Evolutionary conservation across 768 basidiomycete genomes (phyloP).

Genomic region (Panellus pusillus): DNA sequence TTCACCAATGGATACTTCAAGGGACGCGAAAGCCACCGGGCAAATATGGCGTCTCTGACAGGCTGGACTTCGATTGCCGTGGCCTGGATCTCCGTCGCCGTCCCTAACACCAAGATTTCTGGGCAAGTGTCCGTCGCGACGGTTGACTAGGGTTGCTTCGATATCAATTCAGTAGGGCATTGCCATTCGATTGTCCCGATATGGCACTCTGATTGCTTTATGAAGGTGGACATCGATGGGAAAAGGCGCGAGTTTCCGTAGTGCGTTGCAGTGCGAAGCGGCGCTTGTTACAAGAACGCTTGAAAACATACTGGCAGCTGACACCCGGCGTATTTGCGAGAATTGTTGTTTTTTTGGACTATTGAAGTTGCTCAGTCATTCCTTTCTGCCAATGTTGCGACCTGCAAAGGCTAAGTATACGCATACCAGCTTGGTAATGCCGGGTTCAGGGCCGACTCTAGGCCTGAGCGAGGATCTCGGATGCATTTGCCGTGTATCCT

Average conservation of each 20-base stretch:
- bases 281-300: not conserved
- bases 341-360: too few species aligned
- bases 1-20: too few species aligned
- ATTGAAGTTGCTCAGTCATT: too few species aligned
- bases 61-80: constrained; percentile 19
- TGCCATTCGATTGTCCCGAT: not conserved
- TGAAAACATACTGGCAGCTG: too few species aligned
- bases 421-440: too few species aligned
- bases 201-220: not conserved
- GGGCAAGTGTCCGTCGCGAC: constrained; percentile 5
- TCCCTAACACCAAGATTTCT: not conserved
- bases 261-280: not conserved
- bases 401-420: too few species aligned
- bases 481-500: not conserved
- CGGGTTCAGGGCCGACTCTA: too few species aligned
- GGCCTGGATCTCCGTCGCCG: not conserved
- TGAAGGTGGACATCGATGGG: constrained; percentile 7
- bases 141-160: constrained; percentile 13
- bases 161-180: constrained; percentile 3
- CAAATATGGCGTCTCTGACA: constrained; percentile 6
- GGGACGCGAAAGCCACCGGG: constrained; percentile 3
- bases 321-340: too few species aligned
- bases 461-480: too few species aligned
- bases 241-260: constrained; percentile 1
- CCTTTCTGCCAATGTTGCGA: too few species aligned